Evolutionary conservation across 2,329 filamentous ascomycete genomes (phyloP).

Genomic region (Nigrospora osmanthi): DNA sequence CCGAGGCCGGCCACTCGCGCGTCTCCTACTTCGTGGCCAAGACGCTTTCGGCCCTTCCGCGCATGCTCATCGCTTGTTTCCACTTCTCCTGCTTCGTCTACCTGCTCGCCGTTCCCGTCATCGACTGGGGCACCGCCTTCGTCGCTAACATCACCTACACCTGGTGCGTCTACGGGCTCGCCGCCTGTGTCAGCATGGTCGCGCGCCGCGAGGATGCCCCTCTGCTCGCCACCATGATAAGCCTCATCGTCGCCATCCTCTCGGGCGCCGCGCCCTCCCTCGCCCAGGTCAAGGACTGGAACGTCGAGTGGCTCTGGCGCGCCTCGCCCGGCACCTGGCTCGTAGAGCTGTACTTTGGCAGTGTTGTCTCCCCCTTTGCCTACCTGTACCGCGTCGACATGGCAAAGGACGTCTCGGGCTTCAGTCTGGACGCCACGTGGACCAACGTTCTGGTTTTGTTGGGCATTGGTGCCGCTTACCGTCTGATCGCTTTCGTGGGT

Average conservation of each 20-base stretch:
- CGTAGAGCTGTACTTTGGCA: constrained; percentile 46
- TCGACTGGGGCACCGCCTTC: constrained; percentile 40
- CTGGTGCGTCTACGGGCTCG: constrained; percentile 50
- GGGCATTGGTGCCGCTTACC: constrained; percentile 34
- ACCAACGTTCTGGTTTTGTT: constrained; percentile 36
- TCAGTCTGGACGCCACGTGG: constrained; percentile 32
- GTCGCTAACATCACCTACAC: constrained; percentile 46
- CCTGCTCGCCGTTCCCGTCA: constrained; percentile 39
- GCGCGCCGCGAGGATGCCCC: constrained; percentile 48
- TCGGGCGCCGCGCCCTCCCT: constrained; percentile 45
- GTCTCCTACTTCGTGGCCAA: constrained; percentile 51
- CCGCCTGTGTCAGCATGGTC: constrained; percentile 44
- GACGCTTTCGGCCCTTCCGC: constrained; percentile 39
- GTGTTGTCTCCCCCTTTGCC: constrained; percentile 37
- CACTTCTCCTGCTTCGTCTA: constrained; percentile 47
- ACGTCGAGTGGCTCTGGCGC: constrained; percentile 48
- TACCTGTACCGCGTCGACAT: constrained; percentile 43
- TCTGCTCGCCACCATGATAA: constrained; percentile 45
- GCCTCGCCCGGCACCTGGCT: constrained; percentile 46
- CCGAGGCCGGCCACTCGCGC: constrained; percentile 47
- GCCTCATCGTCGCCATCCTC: constrained; percentile 45
- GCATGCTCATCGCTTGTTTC: constrained; percentile 41
- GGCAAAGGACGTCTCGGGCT: constrained; percentile 35
- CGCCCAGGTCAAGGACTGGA: constrained; percentile 38
- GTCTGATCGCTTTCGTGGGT: constrained; percentile 35